Conservation (phyloP, 75 land plant genomes). For the Sequoiadendron giganteum region DNA sequence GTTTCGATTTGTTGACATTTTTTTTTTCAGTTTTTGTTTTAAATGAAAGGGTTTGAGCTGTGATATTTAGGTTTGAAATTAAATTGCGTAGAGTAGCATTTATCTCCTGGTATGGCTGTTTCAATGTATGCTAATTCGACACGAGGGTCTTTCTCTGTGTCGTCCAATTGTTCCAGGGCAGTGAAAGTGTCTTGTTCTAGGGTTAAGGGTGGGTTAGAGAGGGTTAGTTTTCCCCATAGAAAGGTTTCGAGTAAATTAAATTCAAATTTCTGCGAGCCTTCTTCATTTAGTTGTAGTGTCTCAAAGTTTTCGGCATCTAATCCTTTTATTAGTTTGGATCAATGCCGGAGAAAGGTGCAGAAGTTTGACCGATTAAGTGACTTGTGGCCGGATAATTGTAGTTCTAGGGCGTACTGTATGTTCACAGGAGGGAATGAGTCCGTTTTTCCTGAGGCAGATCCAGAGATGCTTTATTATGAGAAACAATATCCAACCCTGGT, state of each 20-base stretch:
- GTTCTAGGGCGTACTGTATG: background rate
- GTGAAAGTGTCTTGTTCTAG: background rate
- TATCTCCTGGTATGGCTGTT: background rate
- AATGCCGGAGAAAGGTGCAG: background rate
- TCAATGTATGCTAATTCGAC: conserved; percentile 4
- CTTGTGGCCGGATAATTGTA: background rate
- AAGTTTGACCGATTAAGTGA: background rate
- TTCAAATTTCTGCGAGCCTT: background rate
- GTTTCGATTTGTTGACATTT: background rate
- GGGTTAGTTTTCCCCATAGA: background rate
- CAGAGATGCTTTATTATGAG: background rate
- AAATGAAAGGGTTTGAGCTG: background rate
- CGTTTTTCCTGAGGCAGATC: background rate
- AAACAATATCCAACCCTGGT: background rate
- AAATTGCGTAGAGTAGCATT: background rate
- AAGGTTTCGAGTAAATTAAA: background rate
- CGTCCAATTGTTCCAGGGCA: background rate
- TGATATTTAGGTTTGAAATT: background rate
- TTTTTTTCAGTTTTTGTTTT: background rate
- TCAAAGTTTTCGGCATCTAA: background rate
- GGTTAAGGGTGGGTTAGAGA: background rate
- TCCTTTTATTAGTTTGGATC: background rate
- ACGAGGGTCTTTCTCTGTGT: background rate
- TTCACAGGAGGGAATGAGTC: background rate
- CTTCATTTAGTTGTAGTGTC: background rate